A percentile compares a stretch with the other conserved stretches of the same genome.
These are phyloP conservation scores for Zymoseptoria ardabiliae DNA, from an alignment of 2,329 filamentous ascomycete genomes.

Conservation along the genomic window DNA sequence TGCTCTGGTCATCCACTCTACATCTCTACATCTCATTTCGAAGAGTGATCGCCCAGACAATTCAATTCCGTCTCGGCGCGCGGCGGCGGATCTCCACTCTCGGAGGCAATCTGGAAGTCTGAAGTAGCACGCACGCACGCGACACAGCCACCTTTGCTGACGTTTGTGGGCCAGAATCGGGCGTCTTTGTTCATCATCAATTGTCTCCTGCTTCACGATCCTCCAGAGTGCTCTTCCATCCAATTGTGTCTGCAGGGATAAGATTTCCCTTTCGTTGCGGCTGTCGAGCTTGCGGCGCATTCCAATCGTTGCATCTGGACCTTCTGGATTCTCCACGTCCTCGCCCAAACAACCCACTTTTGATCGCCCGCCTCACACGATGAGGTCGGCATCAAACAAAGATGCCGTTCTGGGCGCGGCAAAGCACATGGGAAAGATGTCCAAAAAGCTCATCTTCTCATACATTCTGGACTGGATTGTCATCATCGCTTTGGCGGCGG, in stretches of 20 bases:
- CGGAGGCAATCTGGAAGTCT: no score
- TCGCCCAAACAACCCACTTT: no score
- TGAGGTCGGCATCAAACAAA: slow-evolving; percentile 1
- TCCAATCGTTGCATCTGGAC: background rate
- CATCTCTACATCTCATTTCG: no score
- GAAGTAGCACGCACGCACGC: background rate
- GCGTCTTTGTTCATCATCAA: background rate
- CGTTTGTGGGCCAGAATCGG: background rate
- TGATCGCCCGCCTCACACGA: background rate
- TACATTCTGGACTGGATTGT: slow-evolving; percentile 71
- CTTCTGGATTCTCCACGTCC: background rate
- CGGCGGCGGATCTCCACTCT: no score
- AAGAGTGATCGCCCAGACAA: no score
- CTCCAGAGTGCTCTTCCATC: background rate
- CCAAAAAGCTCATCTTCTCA: slow-evolving; percentile 47
- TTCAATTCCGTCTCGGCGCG: no score
- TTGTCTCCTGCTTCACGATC: background rate
- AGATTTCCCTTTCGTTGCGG: background rate
- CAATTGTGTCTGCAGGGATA: background rate
- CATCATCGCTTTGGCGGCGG: slow-evolving; percentile 39
- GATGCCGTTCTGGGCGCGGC: slow-evolving; percentile 8
- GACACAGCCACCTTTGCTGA: background rate
- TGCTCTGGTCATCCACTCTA: background rate
- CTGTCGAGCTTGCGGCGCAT: background rate
- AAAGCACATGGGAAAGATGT: slow-evolving; percentile 8